Percentiles rank a stretch among this genome's conserved stretches.
These are phyloP conservation scores for Quercus phellos DNA, from an alignment of 331 rosid genomes.

Conservation along the genomic window DNA sequence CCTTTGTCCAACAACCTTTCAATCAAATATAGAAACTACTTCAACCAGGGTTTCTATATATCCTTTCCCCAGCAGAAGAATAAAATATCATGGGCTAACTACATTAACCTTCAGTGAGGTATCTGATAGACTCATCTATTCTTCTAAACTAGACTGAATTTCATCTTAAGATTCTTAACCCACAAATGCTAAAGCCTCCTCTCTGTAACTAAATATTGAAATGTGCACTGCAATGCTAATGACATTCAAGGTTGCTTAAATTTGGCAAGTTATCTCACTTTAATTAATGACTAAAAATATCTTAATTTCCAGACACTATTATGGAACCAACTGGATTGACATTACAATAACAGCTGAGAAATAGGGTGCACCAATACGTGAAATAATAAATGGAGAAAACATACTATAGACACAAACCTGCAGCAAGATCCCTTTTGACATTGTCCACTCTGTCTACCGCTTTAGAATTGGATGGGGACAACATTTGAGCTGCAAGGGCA, in stretches of 20 bases:
- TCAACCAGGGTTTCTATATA: neutral
- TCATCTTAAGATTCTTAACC: too few relatives aligned
- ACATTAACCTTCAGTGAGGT: neutral
- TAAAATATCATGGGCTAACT: neutral
- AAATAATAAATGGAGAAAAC: constrained; percentile 1
- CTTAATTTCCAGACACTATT: too few relatives aligned
- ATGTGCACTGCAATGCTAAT: neutral
- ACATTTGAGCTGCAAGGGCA: constrained; percentile 58
- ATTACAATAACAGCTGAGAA: neutral
- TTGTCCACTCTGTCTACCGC: constrained; percentile 70
- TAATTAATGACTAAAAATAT: neutral
- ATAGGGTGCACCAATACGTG: neutral
- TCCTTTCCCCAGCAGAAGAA: neutral
- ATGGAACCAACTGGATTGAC: neutral
- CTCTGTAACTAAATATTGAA: neutral
- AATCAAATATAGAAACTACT: neutral
- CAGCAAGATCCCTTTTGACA: constrained; percentile 61
- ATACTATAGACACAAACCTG: constrained; percentile 46
- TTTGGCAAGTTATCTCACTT: neutral
- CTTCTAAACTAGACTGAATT: too few relatives aligned
- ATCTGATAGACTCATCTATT: too few relatives aligned
- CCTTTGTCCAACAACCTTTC: neutral
- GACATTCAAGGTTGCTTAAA: neutral
- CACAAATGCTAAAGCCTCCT: neutral
- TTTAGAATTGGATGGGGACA: constrained; percentile 68